Evolutionary conservation across 305 asterid species (phyloP), one percentile per base, ranked within the genome.

Genomic region (Fraxinus dipetala): DNA sequence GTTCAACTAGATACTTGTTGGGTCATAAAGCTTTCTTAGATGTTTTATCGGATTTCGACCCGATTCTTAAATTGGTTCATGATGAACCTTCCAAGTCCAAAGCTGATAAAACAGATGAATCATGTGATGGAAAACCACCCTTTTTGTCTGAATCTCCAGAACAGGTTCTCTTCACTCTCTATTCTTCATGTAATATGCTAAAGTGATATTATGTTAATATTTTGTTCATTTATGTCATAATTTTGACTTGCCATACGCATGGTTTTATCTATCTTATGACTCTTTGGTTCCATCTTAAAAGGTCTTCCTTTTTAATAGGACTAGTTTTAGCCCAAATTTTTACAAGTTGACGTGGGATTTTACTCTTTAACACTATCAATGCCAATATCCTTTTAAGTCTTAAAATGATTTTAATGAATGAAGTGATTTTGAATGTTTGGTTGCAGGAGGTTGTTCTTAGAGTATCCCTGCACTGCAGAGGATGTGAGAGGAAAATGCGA

Each of bases 401-500:
- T 75, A 22, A 38, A 28, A 24, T 36, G 24, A 22, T 75, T 10
- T 30, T 22, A 22, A 32, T 38, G 3, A 18, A 40, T 18, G n/a
- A 16, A 18, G 20, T 26, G 35, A 2, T 26, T 76, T 76, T 24
- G 32, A 56, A 24, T 20, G 18, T 75, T 77, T 43, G 32, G 1
- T 84, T 26, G 88, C 93, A 95, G 98, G 98, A 90, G 84, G 97
- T 95, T 35, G 98, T 94, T 32, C 87, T 95, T 5, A 89, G 95
- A 81, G 99, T 95, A 78, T 94, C 99, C 31, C 87, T 95, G 75
- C 99, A 95, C 77, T 95, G 99, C 90, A 90, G 88, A 89, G 99
- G 98, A 18, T 95, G 99, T 85, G 99, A 90, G 82, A 93, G 80
- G 85, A 93, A 95, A 83, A 94, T 95, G 98, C 90, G 93, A 75